Percentiles rank a stretch among this genome's conserved stretches.
Conservation (phyloP, 495 filamentous ascomycete genomes). For the Articulospora tetracladia region DNA sequence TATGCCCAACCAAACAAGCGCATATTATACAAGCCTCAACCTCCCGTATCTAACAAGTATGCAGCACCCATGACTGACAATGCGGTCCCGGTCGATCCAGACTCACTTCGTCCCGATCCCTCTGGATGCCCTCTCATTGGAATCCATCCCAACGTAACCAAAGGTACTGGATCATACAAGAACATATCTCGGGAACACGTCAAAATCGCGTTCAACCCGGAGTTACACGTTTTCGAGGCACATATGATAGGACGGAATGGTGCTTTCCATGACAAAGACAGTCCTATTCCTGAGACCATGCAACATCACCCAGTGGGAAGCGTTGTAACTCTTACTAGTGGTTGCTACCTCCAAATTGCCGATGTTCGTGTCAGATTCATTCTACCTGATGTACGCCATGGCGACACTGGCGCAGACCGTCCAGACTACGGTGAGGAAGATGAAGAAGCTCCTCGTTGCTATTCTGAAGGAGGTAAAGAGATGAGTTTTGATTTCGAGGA, state of each 20-base stretch:
- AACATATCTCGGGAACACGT: slow-evolving; percentile 85
- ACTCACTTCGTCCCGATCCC: slow-evolving; percentile 48
- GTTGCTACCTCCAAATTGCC: slow-evolving; percentile 74
- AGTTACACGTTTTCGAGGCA: slow-evolving; percentile 71
- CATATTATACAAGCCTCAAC: slow-evolving; percentile 20
- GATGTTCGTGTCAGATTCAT: slow-evolving; percentile 70
- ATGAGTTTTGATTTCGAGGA: slow-evolving; percentile 68
- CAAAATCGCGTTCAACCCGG: slow-evolving; percentile 76
- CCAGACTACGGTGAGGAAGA: slow-evolving; percentile 35
- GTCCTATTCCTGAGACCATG: neutral
- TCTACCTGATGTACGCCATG: slow-evolving; percentile 62
- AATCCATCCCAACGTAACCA: slow-evolving; percentile 67
- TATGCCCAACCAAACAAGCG: slow-evolving; percentile 9
- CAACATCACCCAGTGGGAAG: neutral
- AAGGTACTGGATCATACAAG: slow-evolving; percentile 57
- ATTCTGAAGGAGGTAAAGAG: slow-evolving; percentile 50
- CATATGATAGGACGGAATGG: slow-evolving; percentile 81
- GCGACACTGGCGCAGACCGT: slow-evolving; percentile 65
- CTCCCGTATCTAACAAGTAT: slow-evolving; percentile 33
- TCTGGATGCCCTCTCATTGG: slow-evolving; percentile 71
- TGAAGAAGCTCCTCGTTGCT: slow-evolving; percentile 31
- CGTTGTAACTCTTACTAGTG: slow-evolving; percentile 63
- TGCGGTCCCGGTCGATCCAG: slow-evolving; percentile 46
- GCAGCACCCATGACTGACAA: slow-evolving; percentile 46
- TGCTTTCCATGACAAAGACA: slow-evolving; percentile 48